Conservation (phyloP, 2,329 filamentous ascomycete genomes). For the Aspergillus hiratsukae region DNA sequence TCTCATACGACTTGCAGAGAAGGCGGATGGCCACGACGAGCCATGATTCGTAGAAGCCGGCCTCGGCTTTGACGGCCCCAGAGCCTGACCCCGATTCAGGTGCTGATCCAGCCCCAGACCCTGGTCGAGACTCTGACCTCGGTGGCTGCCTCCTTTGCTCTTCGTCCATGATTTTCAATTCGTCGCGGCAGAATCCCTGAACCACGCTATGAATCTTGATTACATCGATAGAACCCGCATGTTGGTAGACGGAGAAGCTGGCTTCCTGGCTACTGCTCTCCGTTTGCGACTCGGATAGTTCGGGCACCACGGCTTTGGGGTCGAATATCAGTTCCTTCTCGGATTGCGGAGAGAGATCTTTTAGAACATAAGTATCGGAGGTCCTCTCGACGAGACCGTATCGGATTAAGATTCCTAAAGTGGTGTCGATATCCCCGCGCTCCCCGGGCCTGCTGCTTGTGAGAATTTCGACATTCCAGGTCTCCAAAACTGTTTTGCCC, state of each 20-base stretch:
- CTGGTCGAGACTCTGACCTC: neutral
- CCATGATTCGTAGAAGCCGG: slow-evolving; percentile 40
- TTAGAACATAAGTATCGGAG: slow-evolving; percentile 27
- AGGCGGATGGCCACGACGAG: slow-evolving; percentile 39
- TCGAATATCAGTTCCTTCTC: slow-evolving; percentile 21
- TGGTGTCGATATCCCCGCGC: slow-evolving; percentile 41
- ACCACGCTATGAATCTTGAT: slow-evolving; percentile 47
- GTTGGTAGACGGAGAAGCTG: slow-evolving; percentile 27
- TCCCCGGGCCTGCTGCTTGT: slow-evolving; percentile 33
- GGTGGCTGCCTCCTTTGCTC: slow-evolving; percentile 17
- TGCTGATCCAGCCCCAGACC: neutral
- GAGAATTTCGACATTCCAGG: slow-evolving; percentile 34
- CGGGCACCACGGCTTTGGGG: slow-evolving; percentile 19
- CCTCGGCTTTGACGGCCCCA: slow-evolving; percentile 13
- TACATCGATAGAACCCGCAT: slow-evolving; percentile 36
- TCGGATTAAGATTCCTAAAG: slow-evolving; percentile 42
- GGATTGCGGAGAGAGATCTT: slow-evolving; percentile 14
- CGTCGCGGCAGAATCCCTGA: slow-evolving; percentile 45
- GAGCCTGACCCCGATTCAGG: neutral
- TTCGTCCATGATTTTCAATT: slow-evolving; percentile 37
- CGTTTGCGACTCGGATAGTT: slow-evolving; percentile 30
- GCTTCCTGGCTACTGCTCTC: slow-evolving; percentile 35
- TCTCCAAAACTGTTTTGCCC: slow-evolving; percentile 40
- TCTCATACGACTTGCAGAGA: slow-evolving; percentile 40
- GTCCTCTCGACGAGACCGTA: slow-evolving; percentile 44